Evolutionary conservation across 202 grass and related monocot genomes (phyloP), one percentile per base, ranked within the genome.

Genomic region (Panicum virgatum): DNA sequence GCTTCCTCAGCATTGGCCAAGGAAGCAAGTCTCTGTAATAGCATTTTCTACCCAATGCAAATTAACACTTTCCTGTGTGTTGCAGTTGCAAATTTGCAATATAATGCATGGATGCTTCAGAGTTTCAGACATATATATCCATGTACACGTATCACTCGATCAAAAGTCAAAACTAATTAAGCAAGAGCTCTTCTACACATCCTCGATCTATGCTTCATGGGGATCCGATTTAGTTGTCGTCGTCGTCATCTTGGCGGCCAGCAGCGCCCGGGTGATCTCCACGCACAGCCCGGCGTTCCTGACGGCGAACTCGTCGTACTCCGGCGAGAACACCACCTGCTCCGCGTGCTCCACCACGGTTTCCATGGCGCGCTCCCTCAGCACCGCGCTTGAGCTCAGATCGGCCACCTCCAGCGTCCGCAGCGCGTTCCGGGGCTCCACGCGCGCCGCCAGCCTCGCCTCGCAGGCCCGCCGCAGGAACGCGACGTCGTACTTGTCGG

Each of bases 401-500:
- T 95, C 86, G 1, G 96, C 85, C n/a, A 91, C 84, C 82, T 95
- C 90, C 15, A 98, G 83, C 54, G 92, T 86, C 15, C 88, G 72
- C 16, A 98, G 85, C 32, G 6, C 92, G 62, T 95, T 95, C 1
- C n/a, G 39, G 4, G 82, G 43, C 1, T 75, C 82, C 46, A 93
- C 54, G 12, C 13, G 30, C 16, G 76, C 86, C 36, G 83, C 68
- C 62, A 95, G 84, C 65, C 66, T 62, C 62, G 61, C 80, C 80
- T 91, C 92, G 59, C 95, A 98, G 2, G 59, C 79, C 36, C 80
- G 73, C 19, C 63, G 40, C 34, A 98, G 85, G 67, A 86, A 95
- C 40, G 86, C 69, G 45, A 98, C 85, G 76, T 90, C 88, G 56
- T 98, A 98, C 84, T 98, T 98, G 76, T 94, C 90, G 7, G 84